A percentile compares a stretch with the other conserved stretches of the same genome.
Evolutionary conservation across 2,329 filamentous ascomycete species (phyloP).

Genomic region (Metarhizium humberi): DNA sequence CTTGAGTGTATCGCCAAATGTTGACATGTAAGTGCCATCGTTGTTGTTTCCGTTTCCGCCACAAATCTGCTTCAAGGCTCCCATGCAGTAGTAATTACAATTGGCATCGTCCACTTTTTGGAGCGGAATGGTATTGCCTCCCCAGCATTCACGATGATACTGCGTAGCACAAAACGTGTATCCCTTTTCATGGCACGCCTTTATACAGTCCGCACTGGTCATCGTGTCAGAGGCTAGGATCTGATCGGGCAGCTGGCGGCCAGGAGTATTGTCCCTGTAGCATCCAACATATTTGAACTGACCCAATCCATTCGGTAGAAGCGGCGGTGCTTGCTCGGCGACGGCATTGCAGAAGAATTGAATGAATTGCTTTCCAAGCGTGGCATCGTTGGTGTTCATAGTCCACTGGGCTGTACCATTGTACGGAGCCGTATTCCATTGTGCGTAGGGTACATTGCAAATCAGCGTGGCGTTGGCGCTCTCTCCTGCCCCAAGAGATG

Average conservation of each 20-base stretch:
- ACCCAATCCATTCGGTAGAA: conserved; percentile 32
- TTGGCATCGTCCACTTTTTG: conserved; percentile 32
- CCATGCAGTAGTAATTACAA: conserved; percentile 43
- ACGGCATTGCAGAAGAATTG: conserved; percentile 43
- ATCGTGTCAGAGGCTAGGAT: conserved; percentile 30
- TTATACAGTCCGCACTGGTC: conserved; percentile 36
- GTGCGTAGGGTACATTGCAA: conserved; percentile 45
- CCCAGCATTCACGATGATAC: conserved; percentile 46
- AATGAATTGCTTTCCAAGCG: conserved; percentile 41
- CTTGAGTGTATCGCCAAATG: conserved; percentile 31
- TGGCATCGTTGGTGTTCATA: conserved; percentile 46
- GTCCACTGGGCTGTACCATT: conserved; percentile 41
- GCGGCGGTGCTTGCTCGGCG: conserved; percentile 41
- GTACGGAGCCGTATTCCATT: conserved; percentile 46
- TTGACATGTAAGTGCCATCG: conserved; percentile 34
- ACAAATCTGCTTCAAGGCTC: conserved; percentile 40
- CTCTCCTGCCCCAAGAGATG: conserved; percentile 36
- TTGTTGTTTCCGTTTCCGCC: conserved; percentile 36
- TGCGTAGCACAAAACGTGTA: conserved; percentile 38
- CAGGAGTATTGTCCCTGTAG: conserved; percentile 46
- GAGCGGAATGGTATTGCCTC: conserved; percentile 35
- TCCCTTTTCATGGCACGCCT: conserved; percentile 25
- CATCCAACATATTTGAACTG: conserved; percentile 46
- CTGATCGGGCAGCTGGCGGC: conserved; percentile 36
- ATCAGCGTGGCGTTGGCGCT: conserved; percentile 42